A percentile compares a stretch with the other conserved stretches of the same genome.
Conservation (phyloP, 371 early-diverging fungal genomes). For the Mortierella sp. region DNA sequence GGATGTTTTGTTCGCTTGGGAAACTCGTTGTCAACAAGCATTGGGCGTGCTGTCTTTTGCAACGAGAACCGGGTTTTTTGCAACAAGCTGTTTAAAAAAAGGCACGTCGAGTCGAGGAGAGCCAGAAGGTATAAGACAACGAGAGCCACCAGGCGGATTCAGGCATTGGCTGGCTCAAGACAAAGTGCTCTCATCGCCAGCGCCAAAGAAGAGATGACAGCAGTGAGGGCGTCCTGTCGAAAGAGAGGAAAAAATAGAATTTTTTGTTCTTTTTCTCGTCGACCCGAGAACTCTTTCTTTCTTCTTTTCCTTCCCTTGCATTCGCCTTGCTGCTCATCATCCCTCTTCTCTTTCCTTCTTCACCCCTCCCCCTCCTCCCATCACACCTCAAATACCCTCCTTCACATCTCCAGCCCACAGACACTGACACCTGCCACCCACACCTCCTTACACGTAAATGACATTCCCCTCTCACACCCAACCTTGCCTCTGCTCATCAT, state of each 20-base stretch:
- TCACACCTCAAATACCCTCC: not conserved
- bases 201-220: not conserved
- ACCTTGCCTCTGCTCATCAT: conserved; percentile 1
- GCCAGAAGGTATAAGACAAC: not conserved
- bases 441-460: not conserved
- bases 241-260: not conserved
- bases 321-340: conserved; percentile 3
- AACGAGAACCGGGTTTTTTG: too few relatives aligned
- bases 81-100: too few relatives aligned
- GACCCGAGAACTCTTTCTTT: not conserved
- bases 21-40: too few relatives aligned
- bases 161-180: not conserved
- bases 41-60: too few relatives aligned
- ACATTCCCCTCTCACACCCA: not conserved
- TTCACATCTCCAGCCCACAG: not conserved
- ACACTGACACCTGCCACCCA: not conserved
- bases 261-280: not conserved
- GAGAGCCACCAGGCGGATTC: not conserved
- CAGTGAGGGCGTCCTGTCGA: not conserved
- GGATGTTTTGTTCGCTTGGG: too few relatives aligned
- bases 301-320: not conserved
- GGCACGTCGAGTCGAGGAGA: not conserved
- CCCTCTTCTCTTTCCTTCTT: not conserved
- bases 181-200: conserved; percentile 1
- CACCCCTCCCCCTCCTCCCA: not conserved